Evolutionary conservation across 495 filamentous ascomycete genomes (phyloP), one percentile per base, ranked within the genome.

Genomic region (Neurospora sp.): DNA sequence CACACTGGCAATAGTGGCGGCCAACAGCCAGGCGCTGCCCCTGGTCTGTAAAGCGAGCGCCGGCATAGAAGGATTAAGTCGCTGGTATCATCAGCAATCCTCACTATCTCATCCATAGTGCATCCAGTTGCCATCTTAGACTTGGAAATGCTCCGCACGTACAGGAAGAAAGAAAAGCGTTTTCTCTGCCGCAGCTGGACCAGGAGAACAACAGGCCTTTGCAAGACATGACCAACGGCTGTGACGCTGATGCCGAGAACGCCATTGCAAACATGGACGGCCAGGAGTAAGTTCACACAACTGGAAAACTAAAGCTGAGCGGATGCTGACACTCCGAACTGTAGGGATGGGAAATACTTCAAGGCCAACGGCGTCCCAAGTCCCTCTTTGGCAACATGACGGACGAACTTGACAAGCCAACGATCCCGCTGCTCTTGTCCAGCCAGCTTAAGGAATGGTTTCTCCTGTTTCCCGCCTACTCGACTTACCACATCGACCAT

Each of bases 301-400:
- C 6, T 8, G 2, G 53, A 35, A 8, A 20, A 3, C 22, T 35
- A 1, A 9, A 35, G 0, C 53, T 61, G 53, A 61, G 27, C 22
- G 27, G 53, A 61, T 5, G 14, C 53, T 35, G 6, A 61, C 27
- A 35, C 53, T 16, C 0, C 5, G 14, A 61, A 4, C 27, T 76
- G 31, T 35, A 90, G 86, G 69, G 93, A 96, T 80, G 94, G 97
- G 89, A 84, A 83, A 61, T 92, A 93, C 85, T 94, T 93, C 91
- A 93, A 95, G 87, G 81, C 88, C 77, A 89, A 96, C 82, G 91
- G 90, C 82, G 92, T 94, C 84, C 94, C 94, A 46, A 46, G 18
- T 44, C 11, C 40, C 12, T 40, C 40, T 40, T 5, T 40, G 40
- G 40, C 40, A 40, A 40, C 40, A 14, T 12, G 40, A 14, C 40